Base-by-base conservation (phyloP, 1,284 basidiomycete genomes). In the Trichosporon coremiiforme region DNA sequence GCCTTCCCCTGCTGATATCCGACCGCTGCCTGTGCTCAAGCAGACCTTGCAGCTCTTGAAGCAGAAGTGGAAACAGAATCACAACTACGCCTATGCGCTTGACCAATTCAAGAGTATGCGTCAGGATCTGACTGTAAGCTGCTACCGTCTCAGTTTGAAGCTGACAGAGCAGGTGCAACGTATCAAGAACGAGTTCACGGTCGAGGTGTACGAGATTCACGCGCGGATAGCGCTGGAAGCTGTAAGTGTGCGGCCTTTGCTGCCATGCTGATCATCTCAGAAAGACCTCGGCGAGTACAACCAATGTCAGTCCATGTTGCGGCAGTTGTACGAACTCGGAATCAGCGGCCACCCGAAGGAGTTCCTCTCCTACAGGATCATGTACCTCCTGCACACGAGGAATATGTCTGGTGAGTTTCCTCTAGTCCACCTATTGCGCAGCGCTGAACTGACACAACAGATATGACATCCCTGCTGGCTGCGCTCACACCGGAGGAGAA, bases 201-300 rank as follows among this genome's bases (percentile, higher is more conserved):
- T 96, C 41, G 89, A 91, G 82, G 96, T 98, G 12, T 99, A 99
- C 81, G 97, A 99, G 83, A 97, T 95, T 63, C 97, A 99, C 84
- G 97, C 94, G 29, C 90, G 97, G 33, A 97, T 99, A 85, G 97
- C 97, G 57, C 85, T 98, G 31, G 94, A 97, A 87, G 92, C 90
- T 76, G 94, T 94, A 82, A 73, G 91, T 74, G 0, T 7, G 10
- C 6, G 2, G 17, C 63, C 64, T 65, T 25, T n/a, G 9, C n/a
- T 4, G 4, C 72, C 66, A 38, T 65, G 66, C 62, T 47, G 67
- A 62, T 22, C 66, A 2, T 60, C 68, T 60, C 80, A 97, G 94
- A 90, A 88, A 79, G 97, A 99, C 81, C 91, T 99, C 86, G 95
- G 97, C 77, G 97, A 99, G 88, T 99, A 97, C 82, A 99, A 98